These are phyloP conservation scores for Ogataea zsoltii DNA, from an alignment of 805 yeast species.

Conservation along the genomic window DNA sequence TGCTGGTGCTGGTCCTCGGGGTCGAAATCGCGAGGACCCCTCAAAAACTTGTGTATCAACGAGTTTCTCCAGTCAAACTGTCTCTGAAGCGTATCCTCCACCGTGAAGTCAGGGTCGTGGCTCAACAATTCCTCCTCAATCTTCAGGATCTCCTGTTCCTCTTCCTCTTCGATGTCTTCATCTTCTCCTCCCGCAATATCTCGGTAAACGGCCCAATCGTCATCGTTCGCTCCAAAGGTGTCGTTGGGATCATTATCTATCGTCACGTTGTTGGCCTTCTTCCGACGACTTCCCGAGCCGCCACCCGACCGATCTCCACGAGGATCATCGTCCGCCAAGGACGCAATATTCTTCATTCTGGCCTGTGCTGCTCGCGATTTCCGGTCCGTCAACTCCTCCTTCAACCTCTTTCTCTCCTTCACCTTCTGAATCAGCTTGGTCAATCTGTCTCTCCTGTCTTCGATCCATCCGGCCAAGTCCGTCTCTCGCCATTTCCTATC, in stretches of 20 bases:
- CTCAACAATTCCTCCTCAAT: conserved; percentile 77
- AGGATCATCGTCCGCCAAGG: conserved; percentile 68
- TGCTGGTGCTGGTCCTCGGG: conserved; percentile 80
- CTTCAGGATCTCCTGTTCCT: conserved; percentile 55
- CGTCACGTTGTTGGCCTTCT: conserved; percentile 58
- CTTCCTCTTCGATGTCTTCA: conserved; percentile 79
- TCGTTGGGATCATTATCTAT: conserved; percentile 91
- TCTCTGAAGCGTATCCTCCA: conserved; percentile 80
- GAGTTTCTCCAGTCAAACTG: conserved; percentile 85
- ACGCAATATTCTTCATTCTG: conserved; percentile 88
- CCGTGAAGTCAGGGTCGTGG: conserved; percentile 80
- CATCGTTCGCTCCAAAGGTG: conserved; percentile 93
- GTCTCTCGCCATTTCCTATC: conserved; percentile 77
- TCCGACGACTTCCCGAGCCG: conserved; percentile 30
- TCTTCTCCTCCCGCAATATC: conserved; percentile 76
- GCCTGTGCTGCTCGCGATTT: conserved; percentile 90
- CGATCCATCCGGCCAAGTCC: conserved; percentile 80
- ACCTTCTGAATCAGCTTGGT: conserved; percentile 57
- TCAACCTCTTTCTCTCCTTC: conserved; percentile 67
- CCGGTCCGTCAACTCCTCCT: conserved; percentile 80
- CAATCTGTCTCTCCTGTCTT: conserved; percentile 62
- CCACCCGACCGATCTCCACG: conserved; percentile 19
- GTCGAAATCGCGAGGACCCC: conserved; percentile 88
- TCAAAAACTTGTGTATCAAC: conserved; percentile 74
- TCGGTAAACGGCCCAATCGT: conserved; percentile 90